Evolutionary conservation across 2,329 filamentous ascomycete genomes (phyloP), one percentile per base, ranked within the genome.

Genomic region (Fusarium sp.): DNA sequence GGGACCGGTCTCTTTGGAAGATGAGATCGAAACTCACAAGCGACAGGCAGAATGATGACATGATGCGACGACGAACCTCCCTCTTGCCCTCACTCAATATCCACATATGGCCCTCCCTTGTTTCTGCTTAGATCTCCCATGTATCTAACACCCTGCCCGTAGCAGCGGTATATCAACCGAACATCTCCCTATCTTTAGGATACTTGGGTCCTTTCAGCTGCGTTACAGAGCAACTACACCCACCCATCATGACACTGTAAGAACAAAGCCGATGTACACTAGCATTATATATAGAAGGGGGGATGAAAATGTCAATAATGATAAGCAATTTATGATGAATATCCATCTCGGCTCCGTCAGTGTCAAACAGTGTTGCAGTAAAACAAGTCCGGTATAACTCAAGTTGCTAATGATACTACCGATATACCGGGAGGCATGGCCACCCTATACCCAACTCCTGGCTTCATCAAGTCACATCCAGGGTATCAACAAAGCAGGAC

Each of bases 191-290:
- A 43, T n/a, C 30, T 15, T 30, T 15, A 18, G 43, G 28, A 62
- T 51, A 63, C 43, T 50, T 61, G 40, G 16, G 36, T 27, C 23
- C 12, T 34, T 60, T 54, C 46, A 60, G 44, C 34, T 47, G 31
- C 9, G 31, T 34, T 34, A 34, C 8, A 9, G 31, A 23, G 27
- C 4, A 56, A 34, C 7, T 36, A 54, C 48, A 23, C 23, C 23
- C 23, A 23, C 23, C 44, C 18, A 11, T 37, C 27, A 62, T 34
- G 51, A 56, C 51, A 54, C 23, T 23, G 30, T 30, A 54, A 23
- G 27, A 41, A 28, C n/a, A 28, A n/a, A 51, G 37, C 23, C 27
- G 40, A 56, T 74, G 60, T 73, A 73, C 51, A 67, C 40, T 65
- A 73, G 47, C 48, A 52, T 56, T 31, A 47, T 41, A 18, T 12